Evolutionary conservation across 2,329 filamentous ascomycete species (phyloP).

Genomic region (Meredithiella fracta): DNA sequence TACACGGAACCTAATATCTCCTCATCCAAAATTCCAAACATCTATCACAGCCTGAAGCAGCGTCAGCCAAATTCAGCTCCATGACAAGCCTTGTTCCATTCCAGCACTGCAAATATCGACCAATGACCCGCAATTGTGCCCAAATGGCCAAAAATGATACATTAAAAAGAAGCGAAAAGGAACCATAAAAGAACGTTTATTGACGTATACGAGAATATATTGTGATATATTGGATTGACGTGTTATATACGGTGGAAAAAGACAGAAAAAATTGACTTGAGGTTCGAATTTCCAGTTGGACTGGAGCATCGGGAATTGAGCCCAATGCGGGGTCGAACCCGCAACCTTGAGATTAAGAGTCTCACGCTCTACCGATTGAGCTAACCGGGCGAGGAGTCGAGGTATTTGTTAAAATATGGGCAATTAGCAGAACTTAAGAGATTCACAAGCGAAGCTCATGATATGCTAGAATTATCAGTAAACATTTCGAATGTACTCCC

Average conservation of each 20-base stretch:
- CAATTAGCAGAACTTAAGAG: not conserved
- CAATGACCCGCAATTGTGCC: no score
- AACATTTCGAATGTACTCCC: no score
- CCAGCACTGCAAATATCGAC: no score
- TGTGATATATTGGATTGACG: no score
- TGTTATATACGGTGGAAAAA: not conserved
- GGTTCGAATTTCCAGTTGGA: slow-evolving; percentile 10
- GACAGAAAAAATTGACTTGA: not conserved
- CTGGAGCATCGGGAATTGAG: slow-evolving; percentile 16
- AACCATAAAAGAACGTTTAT: not conserved
- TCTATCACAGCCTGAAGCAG: not conserved
- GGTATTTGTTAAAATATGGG: not conserved
- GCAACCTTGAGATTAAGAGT: slow-evolving; percentile 41
- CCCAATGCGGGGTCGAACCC: slow-evolving; percentile 25
- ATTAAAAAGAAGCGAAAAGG: not conserved
- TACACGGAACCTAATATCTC: not conserved
- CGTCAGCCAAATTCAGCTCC: not conserved
- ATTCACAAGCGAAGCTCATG: no score
- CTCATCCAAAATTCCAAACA: not conserved
- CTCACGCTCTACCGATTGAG: slow-evolving; percentile 60
- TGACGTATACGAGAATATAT: not conserved
- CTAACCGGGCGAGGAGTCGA: slow-evolving; percentile 32
- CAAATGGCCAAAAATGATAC: not conserved
- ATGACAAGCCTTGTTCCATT: not conserved
- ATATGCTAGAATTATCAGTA: no score